Evolutionary conservation across 2,329 filamentous ascomycete species (phyloP).

Genomic region (Didymella arachidicola): DNA sequence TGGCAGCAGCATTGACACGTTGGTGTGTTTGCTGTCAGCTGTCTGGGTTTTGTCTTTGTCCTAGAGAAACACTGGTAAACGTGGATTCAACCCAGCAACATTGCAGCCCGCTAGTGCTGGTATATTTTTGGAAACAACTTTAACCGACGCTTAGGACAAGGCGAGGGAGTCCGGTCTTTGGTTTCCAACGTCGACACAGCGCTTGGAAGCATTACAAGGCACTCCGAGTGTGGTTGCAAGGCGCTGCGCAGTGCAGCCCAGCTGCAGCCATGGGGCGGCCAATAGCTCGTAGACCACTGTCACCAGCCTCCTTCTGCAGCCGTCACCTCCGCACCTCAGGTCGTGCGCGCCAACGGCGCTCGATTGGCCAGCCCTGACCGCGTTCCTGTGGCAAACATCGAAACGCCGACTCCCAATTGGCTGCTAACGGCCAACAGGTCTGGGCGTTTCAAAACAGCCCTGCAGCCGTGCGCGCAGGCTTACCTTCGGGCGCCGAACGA

Average conservation of each 20-base stretch:
- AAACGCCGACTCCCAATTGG: constrained; percentile 25
- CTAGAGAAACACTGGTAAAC: constrained; percentile 19
- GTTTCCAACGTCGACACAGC: constrained; percentile 8
- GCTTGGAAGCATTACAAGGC: constrained; percentile 10
- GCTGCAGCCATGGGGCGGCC: constrained; percentile 18
- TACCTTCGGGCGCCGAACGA: constrained; percentile 25
- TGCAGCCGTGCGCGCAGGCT: constrained; percentile 18
- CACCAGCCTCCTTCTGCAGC: constrained; percentile 19
- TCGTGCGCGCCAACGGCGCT: constrained; percentile 21
- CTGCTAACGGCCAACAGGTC: constrained; percentile 22
- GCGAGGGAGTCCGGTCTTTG: constrained; percentile 11
- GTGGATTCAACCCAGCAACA: constrained; percentile 2
- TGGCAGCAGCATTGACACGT: constrained; percentile 13
- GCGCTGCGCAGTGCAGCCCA: constrained; percentile 5
- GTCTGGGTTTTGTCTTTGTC: constrained; percentile 20
- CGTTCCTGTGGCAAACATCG: constrained; percentile 21
- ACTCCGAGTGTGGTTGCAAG: not conserved
- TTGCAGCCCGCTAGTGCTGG: constrained; percentile 22
- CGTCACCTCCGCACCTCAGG: constrained; percentile 13
- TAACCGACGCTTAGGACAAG: constrained; percentile 30
- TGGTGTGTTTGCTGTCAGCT: constrained; percentile 21
- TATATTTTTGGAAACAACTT: constrained; percentile 32
- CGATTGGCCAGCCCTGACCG: constrained; percentile 13
- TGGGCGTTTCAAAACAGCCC: constrained; percentile 36
- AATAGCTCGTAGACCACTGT: constrained; percentile 5